Evolutionary conservation across 345 rosid species (phyloP).

Genomic region (Hibiscus trionum): DNA sequence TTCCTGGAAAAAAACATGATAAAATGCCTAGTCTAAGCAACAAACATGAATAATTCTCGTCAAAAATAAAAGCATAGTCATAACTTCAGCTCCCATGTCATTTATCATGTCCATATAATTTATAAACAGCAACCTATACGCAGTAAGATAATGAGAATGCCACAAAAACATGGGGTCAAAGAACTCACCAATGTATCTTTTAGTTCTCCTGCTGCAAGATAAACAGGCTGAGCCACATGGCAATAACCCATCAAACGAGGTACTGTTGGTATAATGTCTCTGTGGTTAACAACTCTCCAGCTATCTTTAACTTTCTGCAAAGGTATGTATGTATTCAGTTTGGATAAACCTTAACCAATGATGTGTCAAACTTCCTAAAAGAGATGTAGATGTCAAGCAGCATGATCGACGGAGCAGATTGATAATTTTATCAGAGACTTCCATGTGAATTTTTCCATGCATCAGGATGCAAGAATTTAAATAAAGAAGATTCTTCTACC

Average conservation of each 20-base stretch:
- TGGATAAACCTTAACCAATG: not conserved
- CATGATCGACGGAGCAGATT: not conserved
- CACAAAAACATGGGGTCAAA: not conserved
- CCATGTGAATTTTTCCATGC: not conserved
- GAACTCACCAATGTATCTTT: constrained; percentile 53
- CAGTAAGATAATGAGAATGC: not conserved
- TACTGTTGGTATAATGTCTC: constrained; percentile 96
- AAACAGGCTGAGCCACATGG: constrained; percentile 90
- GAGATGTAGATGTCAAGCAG: not conserved
- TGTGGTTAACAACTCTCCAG: constrained; percentile 93
- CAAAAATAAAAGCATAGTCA: not conserved
- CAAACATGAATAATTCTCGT: not conserved
- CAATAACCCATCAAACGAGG: constrained; percentile 97
- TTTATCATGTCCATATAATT: constrained; percentile 1
- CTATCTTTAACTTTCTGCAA: constrained; percentile 84
- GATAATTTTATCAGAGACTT: not conserved
- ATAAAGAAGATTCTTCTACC: too few relatives aligned
- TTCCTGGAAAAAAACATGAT: constrained; percentile 28
- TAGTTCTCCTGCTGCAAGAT: constrained; percentile 64
- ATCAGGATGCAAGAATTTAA: constrained; percentile 1
- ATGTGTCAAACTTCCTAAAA: not conserved
- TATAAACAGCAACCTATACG: not conserved
- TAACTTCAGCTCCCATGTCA: not conserved
- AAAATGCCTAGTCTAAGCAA: not conserved
- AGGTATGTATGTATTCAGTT: not conserved